These are phyloP conservation scores for Flueggea neowawraea DNA, from an alignment of 441 rosid genomes.

Conservation along the genomic window DNA sequence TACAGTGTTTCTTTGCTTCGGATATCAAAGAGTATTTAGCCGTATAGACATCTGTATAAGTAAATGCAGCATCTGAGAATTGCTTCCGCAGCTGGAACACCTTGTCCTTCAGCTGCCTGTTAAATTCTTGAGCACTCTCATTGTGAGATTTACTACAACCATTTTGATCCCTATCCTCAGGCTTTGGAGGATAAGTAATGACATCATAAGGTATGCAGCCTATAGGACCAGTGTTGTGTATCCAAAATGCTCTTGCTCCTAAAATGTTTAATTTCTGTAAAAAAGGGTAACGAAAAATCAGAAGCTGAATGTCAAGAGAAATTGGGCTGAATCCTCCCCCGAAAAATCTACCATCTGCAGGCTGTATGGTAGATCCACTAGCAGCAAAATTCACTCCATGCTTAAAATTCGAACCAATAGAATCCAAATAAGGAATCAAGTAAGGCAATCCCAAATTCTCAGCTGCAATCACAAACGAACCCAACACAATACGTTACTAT, in stretches of 20 bases:
- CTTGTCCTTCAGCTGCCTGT: slow-evolving; percentile 29
- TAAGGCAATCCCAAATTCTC: neutral
- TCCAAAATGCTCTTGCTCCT: slow-evolving; percentile 48
- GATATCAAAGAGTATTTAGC: slow-evolving; percentile 37
- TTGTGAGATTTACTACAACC: slow-evolving; percentile 37
- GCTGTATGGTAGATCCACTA: neutral
- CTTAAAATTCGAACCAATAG: neutral
- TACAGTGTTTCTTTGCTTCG: slow-evolving; percentile 33
- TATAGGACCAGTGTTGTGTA: slow-evolving; percentile 53
- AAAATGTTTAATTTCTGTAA: slow-evolving; percentile 32
- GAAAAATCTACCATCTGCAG: slow-evolving; percentile 12
- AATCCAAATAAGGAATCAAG: neutral
- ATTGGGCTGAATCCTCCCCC: neutral
- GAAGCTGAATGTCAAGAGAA: neutral
- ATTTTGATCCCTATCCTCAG: slow-evolving; percentile 18
- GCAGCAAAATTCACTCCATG: neutral
- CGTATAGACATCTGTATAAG: slow-evolving; percentile 35
- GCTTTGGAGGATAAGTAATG: slow-evolving; percentile 19
- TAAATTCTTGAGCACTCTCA: slow-evolving; percentile 41
- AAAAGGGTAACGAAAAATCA: neutral
- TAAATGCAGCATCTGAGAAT: slow-evolving; percentile 23
- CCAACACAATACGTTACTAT: neutral
- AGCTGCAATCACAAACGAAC: neutral
- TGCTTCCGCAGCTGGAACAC: slow-evolving; percentile 26
- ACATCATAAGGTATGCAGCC: slow-evolving; percentile 36